A percentile compares a stretch with the other conserved stretches of the same genome.
These are phyloP conservation scores for Bisporella sp. DNA, from an alignment of 2,329 filamentous ascomycete species.

Conservation along the genomic window DNA sequence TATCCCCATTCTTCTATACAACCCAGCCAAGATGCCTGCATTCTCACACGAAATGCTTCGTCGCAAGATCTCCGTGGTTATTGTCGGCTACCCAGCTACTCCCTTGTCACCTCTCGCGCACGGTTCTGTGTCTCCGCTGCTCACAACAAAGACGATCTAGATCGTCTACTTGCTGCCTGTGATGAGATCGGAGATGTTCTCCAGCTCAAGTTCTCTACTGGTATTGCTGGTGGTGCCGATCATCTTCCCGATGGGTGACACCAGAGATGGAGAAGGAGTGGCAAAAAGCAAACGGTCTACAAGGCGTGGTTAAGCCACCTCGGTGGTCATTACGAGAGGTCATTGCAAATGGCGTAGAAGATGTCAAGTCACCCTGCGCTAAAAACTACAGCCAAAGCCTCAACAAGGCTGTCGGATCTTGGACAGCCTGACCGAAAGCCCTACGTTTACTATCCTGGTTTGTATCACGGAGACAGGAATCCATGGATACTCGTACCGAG, in stretches of 20 bases:
- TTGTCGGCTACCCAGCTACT: conserved; percentile 95
- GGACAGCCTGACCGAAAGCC: neutral
- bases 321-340: conserved; percentile 68
- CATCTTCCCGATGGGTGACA: conserved; percentile 66
- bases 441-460: neutral
- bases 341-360: conserved; percentile 60
- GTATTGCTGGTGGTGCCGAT: conserved; percentile 80
- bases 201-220: conserved; percentile 95
- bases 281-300: conserved; percentile 48
- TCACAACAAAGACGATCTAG: conserved; percentile 97
- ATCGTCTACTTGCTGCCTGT: conserved; percentile 80
- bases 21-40: conserved; percentile 97
- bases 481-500: neutral
- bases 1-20: conserved; percentile 88
- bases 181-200: conserved; percentile 88
- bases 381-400: conserved; percentile 18
- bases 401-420: conserved; percentile 1
- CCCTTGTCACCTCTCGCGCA: conserved; percentile 91
- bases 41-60: conserved; percentile 98
- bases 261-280: conserved; percentile 67
- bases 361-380: conserved; percentile 59
- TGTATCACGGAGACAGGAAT: too few relatives aligned
- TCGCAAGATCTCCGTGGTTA: conserved; percentile 94
- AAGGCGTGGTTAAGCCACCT: conserved; percentile 46
- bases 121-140: conserved; percentile 94